Evolutionary conservation across 1,284 basidiomycete species (phyloP).

Genomic region (Austropuccinia psidii): DNA sequence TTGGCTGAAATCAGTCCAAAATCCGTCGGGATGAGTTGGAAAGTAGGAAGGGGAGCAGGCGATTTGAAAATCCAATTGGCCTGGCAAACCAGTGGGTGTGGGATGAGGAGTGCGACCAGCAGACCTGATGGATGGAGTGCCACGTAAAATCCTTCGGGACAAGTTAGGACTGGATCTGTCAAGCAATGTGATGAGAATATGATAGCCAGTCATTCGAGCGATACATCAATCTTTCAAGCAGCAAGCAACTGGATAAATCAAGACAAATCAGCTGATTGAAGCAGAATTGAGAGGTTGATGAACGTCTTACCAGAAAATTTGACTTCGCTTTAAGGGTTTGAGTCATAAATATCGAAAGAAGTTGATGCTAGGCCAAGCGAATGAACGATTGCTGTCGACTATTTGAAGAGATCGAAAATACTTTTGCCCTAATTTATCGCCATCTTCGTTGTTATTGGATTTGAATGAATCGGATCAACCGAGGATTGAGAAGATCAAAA

Average conservation of each 20-base stretch:
- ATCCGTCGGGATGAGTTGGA: constrained; percentile 10
- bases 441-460: no score
- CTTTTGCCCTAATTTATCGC: no score
- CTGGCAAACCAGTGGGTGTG: constrained; percentile 28
- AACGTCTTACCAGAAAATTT: neutral
- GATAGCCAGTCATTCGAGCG: constrained; percentile 32
- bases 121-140: constrained; percentile 17
- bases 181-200: constrained; percentile 27
- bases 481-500: no score
- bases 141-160: constrained; percentile 25
- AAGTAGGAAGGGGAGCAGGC: constrained; percentile 16
- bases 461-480: no score
- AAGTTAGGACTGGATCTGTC: constrained; percentile 22
- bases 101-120: constrained; percentile 32
- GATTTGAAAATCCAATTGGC: constrained; percentile 29
- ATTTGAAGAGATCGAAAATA: no score
- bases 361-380: neutral
- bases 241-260: no score
- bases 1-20: constrained; percentile 34
- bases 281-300: neutral
- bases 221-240: neutral
- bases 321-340: no score
- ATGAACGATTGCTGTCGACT: neutral
- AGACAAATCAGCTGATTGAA: neutral
- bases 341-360: no score